These are phyloP conservation scores for Lichenothelia convexa DNA, from an alignment of 495 filamentous ascomycete genomes.

Conservation along the genomic window DNA sequence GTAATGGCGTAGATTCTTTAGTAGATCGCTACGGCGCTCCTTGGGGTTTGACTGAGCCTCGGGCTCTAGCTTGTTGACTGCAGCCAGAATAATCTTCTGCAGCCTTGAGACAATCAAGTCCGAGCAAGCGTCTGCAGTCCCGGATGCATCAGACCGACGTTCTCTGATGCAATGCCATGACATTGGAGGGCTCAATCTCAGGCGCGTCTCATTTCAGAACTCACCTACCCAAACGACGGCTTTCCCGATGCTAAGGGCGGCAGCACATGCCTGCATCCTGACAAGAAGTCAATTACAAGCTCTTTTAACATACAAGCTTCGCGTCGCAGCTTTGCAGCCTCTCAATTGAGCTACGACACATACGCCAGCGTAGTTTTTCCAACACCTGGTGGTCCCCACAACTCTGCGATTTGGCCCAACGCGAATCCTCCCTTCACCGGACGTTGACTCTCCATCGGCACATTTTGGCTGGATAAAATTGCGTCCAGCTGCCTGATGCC, in stretches of 20 bases:
- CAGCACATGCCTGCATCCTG: conserved; percentile 52
- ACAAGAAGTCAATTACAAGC: no score
- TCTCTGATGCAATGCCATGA: no score
- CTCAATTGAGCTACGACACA: no score
- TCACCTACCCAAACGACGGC: conserved; percentile 76
- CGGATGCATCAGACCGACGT: no score
- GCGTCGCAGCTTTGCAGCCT: no score
- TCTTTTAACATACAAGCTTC: no score
- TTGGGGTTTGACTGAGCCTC: neutral
- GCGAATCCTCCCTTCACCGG: conserved; percentile 33
- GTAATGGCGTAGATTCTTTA: conserved; percentile 17
- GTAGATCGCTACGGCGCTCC: neutral
- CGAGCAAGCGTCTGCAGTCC: conserved; percentile 1
- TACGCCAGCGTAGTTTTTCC: conserved; percentile 81
- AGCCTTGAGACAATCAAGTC: neutral
- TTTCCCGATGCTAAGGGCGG: conserved; percentile 39
- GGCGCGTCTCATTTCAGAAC: no score
- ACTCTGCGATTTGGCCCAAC: conserved; percentile 66
- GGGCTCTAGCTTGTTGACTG: neutral
- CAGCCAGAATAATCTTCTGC: neutral
- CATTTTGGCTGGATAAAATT: conserved; percentile 11
- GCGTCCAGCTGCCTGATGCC: conserved; percentile 38
- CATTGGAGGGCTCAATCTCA: no score
- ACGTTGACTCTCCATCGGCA: neutral
- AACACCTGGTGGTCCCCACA: conserved; percentile 74